Base-by-base conservation (phyloP, 2,329 filamentous ascomycete species). In the Thelonectria discophora region DNA sequence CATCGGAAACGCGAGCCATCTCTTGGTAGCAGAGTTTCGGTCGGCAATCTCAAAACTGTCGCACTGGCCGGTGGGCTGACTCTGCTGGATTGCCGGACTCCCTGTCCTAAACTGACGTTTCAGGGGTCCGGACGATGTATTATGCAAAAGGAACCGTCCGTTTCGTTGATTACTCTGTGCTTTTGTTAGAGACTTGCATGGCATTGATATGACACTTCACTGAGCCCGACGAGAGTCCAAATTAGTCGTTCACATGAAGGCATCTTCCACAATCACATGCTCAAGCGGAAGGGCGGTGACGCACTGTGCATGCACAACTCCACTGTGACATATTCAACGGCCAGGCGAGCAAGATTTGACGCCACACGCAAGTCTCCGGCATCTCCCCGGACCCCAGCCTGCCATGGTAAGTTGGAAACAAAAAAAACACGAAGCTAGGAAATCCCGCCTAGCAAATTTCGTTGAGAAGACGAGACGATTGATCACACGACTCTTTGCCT, bases 401-500 rank as follows among this genome's bases (percentile, higher is more conserved):
- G 43, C 27, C 27, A 30, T 5, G 27, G 6, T 5, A 30, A 37
- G 42, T 24, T 39, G 18, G 40, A 24, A 55, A 49, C 40, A 20
- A 50, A 30, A 55, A 52, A 55, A 52, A 48, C 43, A 18, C 17
- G 42, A 47, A 47, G 37, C 59, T 50, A 37, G 11, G 34, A 37
- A 37, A 15, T 37, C 34, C 34, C 27, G 27, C 27, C 27, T 30
- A 60, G 53, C 21, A 59, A 21, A 59, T 40, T 48, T 15, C 40
- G 47, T 45, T 54, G 51, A 57, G 60, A 24, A 59, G 61, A 30
- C 58, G 21, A 51, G 58, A 60, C 32, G 46, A 56, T 18, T 13
- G 12, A 37, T 71, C 68, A 70, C 68, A 62, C 68, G 69, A 68
- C 65, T 67, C 52, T 55, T 21, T 24, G 21, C 13, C 42, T 34